phyloP scores from a whole-genome alignment of 2,329 filamentous ascomycete species.

The Colletotrichum chrysophilum region DNA sequence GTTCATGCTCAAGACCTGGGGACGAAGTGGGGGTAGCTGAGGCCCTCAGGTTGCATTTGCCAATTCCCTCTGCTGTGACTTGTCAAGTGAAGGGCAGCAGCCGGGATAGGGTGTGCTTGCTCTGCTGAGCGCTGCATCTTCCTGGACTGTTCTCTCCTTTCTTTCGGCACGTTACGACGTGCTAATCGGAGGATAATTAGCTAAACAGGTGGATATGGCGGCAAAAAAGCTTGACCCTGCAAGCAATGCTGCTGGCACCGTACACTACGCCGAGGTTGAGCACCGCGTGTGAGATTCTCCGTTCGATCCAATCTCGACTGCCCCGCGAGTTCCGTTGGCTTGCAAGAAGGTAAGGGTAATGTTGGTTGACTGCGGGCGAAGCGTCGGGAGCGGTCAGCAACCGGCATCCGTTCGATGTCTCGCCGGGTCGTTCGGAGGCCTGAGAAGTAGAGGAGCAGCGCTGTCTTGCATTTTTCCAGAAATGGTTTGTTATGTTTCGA shows the following conservation, averaged over 20 bases:
- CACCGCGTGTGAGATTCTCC: background rate
- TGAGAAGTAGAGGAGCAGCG: background rate
- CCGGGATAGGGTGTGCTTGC: background rate
- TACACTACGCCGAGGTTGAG: background rate
- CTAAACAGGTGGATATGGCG: conserved; percentile 14
- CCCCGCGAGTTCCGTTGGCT: background rate
- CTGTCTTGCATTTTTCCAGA: background rate
- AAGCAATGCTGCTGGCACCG: background rate
- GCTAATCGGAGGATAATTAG: conserved; percentile 21
- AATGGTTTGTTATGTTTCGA: conserved; percentile 20
- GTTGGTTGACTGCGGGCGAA: background rate
- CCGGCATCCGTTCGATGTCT: conserved; percentile 1
- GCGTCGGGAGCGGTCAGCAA: conserved; percentile 9
- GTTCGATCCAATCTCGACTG: background rate
- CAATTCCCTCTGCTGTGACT: background rate
- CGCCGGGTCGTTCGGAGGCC: conserved; percentile 1
- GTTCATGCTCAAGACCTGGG: background rate
- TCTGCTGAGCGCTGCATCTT: background rate
- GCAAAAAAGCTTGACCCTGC: conserved; percentile 21
- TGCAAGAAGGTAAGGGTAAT: background rate
- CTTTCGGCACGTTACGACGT: background rate
- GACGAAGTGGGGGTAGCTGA: conserved; percentile 1
- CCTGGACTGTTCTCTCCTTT: background rate
- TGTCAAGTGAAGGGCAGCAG: background rate
- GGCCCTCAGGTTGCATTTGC: background rate